A percentile compares a stretch with the other conserved stretches of the same genome.
phyloP scores from a whole-genome alignment of 2,329 filamentous ascomycete genomes.

The Claviceps fusiformis region DNA sequence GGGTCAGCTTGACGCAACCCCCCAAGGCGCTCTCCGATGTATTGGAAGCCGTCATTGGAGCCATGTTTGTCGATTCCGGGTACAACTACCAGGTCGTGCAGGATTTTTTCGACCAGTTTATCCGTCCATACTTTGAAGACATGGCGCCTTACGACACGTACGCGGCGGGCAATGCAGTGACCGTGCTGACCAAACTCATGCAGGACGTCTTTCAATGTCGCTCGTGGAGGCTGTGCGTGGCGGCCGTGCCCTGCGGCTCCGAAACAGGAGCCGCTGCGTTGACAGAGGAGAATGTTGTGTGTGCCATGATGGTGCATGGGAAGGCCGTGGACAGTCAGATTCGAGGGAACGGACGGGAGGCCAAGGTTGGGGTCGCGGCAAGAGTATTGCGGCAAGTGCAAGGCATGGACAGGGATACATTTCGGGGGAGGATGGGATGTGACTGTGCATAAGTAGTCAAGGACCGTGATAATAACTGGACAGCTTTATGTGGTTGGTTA shows the following conservation, averaged over 20 bases:
- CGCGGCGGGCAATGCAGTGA: slow-evolving; percentile 76
- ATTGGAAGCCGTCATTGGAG: slow-evolving; percentile 78
- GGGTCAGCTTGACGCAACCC: slow-evolving; percentile 48
- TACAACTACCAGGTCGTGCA: slow-evolving; percentile 66
- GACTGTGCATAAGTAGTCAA: slow-evolving; percentile 32
- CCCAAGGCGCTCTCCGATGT: slow-evolving; percentile 74
- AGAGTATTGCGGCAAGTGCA: slow-evolving; percentile 37
- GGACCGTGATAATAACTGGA: background rate
- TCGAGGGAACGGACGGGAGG: slow-evolving; percentile 55
- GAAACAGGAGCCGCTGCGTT: slow-evolving; percentile 28
- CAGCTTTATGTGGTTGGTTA: background rate
- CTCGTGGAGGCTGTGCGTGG: slow-evolving; percentile 39
- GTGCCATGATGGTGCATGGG: slow-evolving; percentile 65
- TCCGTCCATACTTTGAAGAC: slow-evolving; percentile 68
- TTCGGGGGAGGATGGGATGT: slow-evolving; percentile 47
- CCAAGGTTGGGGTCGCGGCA: slow-evolving; percentile 54
- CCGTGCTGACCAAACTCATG: slow-evolving; percentile 52
- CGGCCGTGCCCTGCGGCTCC: slow-evolving; percentile 25
- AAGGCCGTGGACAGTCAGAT: slow-evolving; percentile 47
- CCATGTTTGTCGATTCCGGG: slow-evolving; percentile 77
- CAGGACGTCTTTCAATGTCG: slow-evolving; percentile 51
- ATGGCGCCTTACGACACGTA: slow-evolving; percentile 81
- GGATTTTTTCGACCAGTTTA: slow-evolving; percentile 60
- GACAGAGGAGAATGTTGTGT: slow-evolving; percentile 43
- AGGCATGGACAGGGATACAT: slow-evolving; percentile 38